Conservation (phyloP, 805 yeast genomes). For the Kluyveromyces siamensis region DNA sequence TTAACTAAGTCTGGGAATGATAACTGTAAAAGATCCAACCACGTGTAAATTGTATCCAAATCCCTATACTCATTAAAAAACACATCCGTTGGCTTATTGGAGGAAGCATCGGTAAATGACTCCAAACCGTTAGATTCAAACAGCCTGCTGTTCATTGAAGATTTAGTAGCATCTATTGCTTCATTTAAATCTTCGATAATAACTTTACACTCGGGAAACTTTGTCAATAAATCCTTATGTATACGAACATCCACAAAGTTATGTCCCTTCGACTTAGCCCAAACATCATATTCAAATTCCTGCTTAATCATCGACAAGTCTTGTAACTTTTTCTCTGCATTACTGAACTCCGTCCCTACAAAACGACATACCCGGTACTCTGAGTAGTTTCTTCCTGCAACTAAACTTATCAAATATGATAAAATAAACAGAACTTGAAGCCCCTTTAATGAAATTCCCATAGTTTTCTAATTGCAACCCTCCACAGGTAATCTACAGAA, state of each 20-base stretch:
- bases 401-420: neutral
- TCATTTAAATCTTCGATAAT: conserved; percentile 51
- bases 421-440: neutral
- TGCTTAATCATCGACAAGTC: conserved; percentile 4
- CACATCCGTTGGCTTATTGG: conserved; percentile 32
- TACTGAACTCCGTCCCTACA: conserved; percentile 6
- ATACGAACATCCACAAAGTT: conserved; percentile 40
- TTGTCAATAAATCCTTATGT: conserved; percentile 7
- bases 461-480: neutral
- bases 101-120: conserved; percentile 5
- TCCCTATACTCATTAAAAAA: conserved; percentile 68
- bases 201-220: conserved; percentile 26
- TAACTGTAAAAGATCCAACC: conserved; percentile 55
- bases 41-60: conserved; percentile 56
- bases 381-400: conserved; percentile 9
- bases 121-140: conserved; percentile 1
- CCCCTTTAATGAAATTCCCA: neutral
- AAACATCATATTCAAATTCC: conserved; percentile 26
- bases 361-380: conserved; percentile 20
- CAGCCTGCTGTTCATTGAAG: conserved; percentile 15
- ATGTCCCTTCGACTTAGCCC: conserved; percentile 36
- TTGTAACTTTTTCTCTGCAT: conserved; percentile 8
- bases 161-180: conserved; percentile 46
- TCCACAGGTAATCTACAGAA: too few species aligned
- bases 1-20: conserved; percentile 57